These are phyloP conservation scores for Coffea eugenioides DNA, from an alignment of 257 asterid genomes.

Conservation along the genomic window DNA sequence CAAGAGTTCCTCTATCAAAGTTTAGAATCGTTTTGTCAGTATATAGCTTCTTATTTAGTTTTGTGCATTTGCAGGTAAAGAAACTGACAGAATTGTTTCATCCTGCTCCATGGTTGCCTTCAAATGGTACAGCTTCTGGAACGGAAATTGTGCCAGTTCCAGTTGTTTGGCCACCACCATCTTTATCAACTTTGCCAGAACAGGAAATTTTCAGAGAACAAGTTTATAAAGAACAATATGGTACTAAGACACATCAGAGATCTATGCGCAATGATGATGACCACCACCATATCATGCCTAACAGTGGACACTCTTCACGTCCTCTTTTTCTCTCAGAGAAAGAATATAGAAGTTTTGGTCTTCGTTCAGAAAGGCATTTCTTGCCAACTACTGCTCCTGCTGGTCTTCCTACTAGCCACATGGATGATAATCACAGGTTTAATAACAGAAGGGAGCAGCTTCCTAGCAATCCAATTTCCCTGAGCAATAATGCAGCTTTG, in stretches of 20 bases:
- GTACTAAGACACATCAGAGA: conserved; percentile 22
- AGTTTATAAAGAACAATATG: conserved; percentile 20
- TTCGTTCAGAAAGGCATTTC: conserved; percentile 43
- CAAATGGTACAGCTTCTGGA: conserved; percentile 29
- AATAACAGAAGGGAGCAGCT: conserved; percentile 42
- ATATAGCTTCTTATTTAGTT: conserved; percentile 6
- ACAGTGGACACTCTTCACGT: conserved; percentile 22
- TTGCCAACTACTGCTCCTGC: conserved; percentile 33
- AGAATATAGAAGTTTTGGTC: conserved; percentile 76
- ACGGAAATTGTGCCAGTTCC: conserved; percentile 24
- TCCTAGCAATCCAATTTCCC: conserved; percentile 29
- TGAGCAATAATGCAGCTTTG: conserved; percentile 21
- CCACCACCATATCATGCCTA: conserved; percentile 27
- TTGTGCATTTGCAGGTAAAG: conserved; percentile 46
- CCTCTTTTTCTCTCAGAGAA: conserved; percentile 61
- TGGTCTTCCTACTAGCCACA: conserved; percentile 16
- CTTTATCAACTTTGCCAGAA: conserved; percentile 20
- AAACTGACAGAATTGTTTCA: conserved; percentile 46
- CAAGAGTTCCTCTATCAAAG: neutral
- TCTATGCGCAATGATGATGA: conserved; percentile 26
- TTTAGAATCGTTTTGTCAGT: neutral
- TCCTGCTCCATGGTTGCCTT: conserved; percentile 47
- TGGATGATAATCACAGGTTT: conserved; percentile 29
- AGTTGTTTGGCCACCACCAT: conserved; percentile 8
- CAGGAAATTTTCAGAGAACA: conserved; percentile 30